Conservation (phyloP, 441 rosid species). For the Pelargonium fulgidum region DNA sequence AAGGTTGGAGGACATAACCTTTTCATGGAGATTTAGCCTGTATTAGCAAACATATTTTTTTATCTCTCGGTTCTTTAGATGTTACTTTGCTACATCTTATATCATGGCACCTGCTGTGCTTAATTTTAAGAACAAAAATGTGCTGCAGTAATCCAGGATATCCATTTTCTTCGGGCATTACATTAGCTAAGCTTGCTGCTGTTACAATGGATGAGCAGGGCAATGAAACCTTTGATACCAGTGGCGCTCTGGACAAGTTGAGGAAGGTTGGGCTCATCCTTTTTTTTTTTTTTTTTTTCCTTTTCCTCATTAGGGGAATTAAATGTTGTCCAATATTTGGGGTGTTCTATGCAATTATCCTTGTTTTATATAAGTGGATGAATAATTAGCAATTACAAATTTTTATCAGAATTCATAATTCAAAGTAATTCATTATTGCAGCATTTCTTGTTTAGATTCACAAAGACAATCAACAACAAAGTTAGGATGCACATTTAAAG, state of each 20-base stretch:
- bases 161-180: constrained; percentile 88
- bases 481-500: no score
- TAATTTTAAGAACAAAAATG: constrained; percentile 23
- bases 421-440: no score
- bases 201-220: constrained; percentile 96
- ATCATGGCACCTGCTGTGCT: constrained; percentile 17
- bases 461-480: no score
- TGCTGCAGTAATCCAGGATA: constrained; percentile 64
- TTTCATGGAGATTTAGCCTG: constrained; percentile 16
- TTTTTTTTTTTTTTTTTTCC: constrained; percentile 16
- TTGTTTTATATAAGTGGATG: no score
- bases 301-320: no score
- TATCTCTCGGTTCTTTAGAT: neutral
- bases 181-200: constrained; percentile 96
- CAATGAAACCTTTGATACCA: constrained; percentile 92
- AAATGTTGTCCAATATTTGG: no score
- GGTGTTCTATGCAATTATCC: no score
- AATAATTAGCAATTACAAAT: no score
- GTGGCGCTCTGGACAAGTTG: constrained; percentile 93
- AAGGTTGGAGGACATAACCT: constrained; percentile 48
- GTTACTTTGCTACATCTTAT: constrained; percentile 15
- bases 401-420: no score
- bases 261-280: constrained; percentile 60
- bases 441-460: no score
- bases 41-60: neutral